A percentile compares a stretch with the other conserved stretches of the same genome.
These are phyloP conservation scores for Fusarium oligoseptatum DNA, from an alignment of 2,329 filamentous ascomycete species.

Conservation along the genomic window DNA sequence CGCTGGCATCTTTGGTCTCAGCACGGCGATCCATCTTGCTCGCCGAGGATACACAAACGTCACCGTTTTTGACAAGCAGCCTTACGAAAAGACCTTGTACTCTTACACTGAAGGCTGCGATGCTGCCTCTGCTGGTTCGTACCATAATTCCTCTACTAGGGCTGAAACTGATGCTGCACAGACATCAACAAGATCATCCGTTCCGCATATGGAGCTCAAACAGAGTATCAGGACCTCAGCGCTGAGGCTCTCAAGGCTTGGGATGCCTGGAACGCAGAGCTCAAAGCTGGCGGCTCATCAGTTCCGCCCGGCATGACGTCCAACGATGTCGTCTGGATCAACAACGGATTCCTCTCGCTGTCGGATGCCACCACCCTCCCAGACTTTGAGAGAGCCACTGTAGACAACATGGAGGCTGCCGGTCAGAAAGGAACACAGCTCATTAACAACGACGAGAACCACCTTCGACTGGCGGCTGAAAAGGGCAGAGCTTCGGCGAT, in stretches of 20 bases:
- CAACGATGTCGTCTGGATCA: conserved; percentile 53
- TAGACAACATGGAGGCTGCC: conserved; percentile 52
- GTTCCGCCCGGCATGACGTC: conserved; percentile 53
- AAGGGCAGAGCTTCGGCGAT: conserved; percentile 50
- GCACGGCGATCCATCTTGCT: conserved; percentile 51
- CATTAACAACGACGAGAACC: conserved; percentile 35
- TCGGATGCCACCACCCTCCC: conserved; percentile 40
- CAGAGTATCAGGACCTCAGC: conserved; percentile 60
- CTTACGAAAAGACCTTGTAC: conserved; percentile 55
- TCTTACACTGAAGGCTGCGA: conserved; percentile 57
- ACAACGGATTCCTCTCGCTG: conserved; percentile 51
- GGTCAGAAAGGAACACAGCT: conserved; percentile 53
- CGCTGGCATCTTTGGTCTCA: conserved; percentile 52
- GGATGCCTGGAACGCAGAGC: conserved; percentile 59
- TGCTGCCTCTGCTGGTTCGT: conserved; percentile 56
- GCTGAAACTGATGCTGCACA: background rate
- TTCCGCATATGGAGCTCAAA: conserved; percentile 55
- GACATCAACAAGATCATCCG: conserved; percentile 55
- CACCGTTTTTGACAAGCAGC: conserved; percentile 63
- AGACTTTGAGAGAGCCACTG: conserved; percentile 52
- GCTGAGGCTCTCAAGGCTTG: conserved; percentile 56
- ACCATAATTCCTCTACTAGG: accelerated
- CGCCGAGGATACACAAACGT: conserved; percentile 60
- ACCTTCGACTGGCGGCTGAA: conserved; percentile 46
- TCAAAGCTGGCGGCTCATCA: conserved; percentile 42